phyloP scores from a whole-genome alignment of 2,329 filamentous ascomycete genomes.

The Alternaria sp. region DNA sequence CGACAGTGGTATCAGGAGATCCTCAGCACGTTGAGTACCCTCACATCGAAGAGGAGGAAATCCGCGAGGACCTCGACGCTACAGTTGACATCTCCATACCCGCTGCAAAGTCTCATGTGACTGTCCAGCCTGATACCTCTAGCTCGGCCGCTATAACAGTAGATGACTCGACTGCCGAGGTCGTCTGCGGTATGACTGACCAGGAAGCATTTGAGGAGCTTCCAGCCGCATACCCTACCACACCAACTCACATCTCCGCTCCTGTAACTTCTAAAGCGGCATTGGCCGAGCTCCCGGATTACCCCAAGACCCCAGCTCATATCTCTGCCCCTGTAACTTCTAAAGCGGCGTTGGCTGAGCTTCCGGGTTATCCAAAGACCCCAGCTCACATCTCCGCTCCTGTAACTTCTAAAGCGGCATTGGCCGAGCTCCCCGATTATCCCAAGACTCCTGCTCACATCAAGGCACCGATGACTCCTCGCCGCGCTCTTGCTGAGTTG shows the following conservation, averaged over 20 bases:
- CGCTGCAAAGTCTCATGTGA: neutral
- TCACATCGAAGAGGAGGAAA: neutral
- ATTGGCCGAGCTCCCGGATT: constrained; percentile 30
- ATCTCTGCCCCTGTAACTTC: constrained; percentile 18
- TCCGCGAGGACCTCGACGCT: neutral
- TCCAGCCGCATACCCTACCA: constrained; percentile 18
- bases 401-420: constrained; percentile 11
- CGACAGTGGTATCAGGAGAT: neutral
- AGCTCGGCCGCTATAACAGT: constrained; percentile 6
- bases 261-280: constrained; percentile 14
- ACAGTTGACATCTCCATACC: constrained; percentile 1
- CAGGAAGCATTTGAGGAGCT: constrained; percentile 27
- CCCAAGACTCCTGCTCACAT: constrained; percentile 37
- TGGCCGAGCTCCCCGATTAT: constrained; percentile 33
- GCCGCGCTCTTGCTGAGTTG: constrained; percentile 33
- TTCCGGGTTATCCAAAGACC: constrained; percentile 36
- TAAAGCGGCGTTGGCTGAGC: constrained; percentile 22
- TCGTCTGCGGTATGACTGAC: constrained; percentile 21
- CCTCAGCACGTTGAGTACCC: neutral
- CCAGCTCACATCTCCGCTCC: constrained; percentile 23
- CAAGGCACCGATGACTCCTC: constrained; percentile 27
- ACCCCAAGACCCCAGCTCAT: constrained; percentile 32
- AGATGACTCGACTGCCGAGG: constrained; percentile 8
- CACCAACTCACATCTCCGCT: constrained; percentile 19
- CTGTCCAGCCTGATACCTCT: constrained; percentile 2